phyloP scores from a whole-genome alignment of 768 basidiomycete genomes.

The Boletus sp. region DNA sequence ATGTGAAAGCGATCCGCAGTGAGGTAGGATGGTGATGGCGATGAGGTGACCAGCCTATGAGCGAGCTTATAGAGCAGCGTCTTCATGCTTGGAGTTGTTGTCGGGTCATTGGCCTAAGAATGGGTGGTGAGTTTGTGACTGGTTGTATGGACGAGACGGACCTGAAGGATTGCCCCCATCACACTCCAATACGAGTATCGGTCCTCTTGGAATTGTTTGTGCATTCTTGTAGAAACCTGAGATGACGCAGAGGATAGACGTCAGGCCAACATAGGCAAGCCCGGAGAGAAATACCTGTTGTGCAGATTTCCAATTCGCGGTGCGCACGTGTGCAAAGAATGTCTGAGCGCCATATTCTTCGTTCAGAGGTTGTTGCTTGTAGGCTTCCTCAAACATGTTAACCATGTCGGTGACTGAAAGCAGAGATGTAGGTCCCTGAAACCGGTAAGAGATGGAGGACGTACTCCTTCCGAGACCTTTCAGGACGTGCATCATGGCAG shows the following conservation, averaged over 20 bases:
- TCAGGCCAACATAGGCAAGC: slow-evolving; percentile 1
- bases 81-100: slow-evolving; percentile 60
- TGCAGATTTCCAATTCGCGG: slow-evolving; percentile 80
- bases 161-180: slow-evolving; percentile 78
- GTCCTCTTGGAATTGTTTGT: slow-evolving; percentile 80
- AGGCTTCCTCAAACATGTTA: slow-evolving; percentile 83
- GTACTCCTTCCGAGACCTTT: slow-evolving; percentile 69
- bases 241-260: not conserved
- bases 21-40: slow-evolving; percentile 58
- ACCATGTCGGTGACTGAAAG: slow-evolving; percentile 70
- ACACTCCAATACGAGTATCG: slow-evolving; percentile 82
- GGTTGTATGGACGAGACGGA: slow-evolving; percentile 24
- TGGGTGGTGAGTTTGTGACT: slow-evolving; percentile 7
- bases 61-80: slow-evolving; percentile 73
- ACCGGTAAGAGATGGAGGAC: slow-evolving; percentile 12
- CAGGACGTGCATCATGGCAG: slow-evolving; percentile 81
- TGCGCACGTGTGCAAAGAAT: slow-evolving; percentile 80
- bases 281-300: slow-evolving; percentile 56
- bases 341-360: slow-evolving; percentile 83
- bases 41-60: slow-evolving; percentile 64
- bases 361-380: slow-evolving; percentile 73
- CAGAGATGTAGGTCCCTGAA: not conserved
- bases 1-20: slow-evolving; percentile 76
- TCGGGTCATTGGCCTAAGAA: slow-evolving; percentile 66
- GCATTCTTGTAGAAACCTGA: slow-evolving; percentile 76